Evolutionary conservation across 2,329 filamentous ascomycete genomes (phyloP), one percentile per base, ranked within the genome.

Genomic region (Whalleya microplaca): DNA sequence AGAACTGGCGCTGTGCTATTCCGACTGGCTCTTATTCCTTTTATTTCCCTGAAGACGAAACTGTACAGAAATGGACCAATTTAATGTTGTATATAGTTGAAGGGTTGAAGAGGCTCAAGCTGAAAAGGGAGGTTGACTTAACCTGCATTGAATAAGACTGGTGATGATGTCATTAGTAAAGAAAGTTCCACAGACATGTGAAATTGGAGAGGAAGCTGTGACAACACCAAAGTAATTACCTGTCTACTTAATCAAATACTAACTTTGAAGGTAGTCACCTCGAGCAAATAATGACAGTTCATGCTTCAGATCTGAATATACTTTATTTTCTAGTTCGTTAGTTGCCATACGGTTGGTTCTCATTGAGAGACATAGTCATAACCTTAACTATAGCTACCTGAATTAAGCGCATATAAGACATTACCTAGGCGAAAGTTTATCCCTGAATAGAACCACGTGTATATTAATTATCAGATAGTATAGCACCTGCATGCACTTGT

Each of bases 141-240:
- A 40, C 21, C 6, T 7, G 9, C 23, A 16, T 18, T 18, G 14
- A 37, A 37, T 12, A 37, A 37, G 32, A 37, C 8, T 16, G 14
- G 32, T 12, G 43, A 58, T 62, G 60, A 62, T 59, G 60, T 62
- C 60, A 62, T 58, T 27, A 18, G 29, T 41, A 45, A 41, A 40
- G 27, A 16, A 9, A 53, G 46, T 51, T 21, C 27, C 40, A 37
- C 54, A 56, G 37, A 42, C 60, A 60, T 62, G 57, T 60, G 60
- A 62, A 58, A 48, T 41, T 21, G 54, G 8, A 12, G 4, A 37
- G 32, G 32, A 37, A 37, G 14, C 32, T 16, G 27, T 29, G 27
- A 37, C 14, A 37, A 12, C 9, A 37, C 3, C 8, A 3, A 3
- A 37, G 3, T 16, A 37, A 5, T 3, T 37, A 37, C n/a, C n/a